Base-by-base conservation (phyloP, 192 early-diverging fungal genomes). In the Rhizoclosmatium sp. region DNA sequence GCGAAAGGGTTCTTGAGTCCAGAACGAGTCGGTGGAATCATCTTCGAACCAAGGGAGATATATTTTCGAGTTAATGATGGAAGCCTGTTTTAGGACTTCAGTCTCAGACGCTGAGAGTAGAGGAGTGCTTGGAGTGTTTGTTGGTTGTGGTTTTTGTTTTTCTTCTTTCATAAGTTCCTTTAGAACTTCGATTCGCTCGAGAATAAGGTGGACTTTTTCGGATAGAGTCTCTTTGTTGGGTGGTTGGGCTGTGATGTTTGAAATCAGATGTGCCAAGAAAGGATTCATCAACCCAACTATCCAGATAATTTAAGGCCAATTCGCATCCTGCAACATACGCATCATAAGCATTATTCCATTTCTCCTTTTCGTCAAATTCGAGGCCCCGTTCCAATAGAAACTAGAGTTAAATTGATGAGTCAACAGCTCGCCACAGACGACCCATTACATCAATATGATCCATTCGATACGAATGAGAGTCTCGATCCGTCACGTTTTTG, bases 11-110 rank as follows among this genome's bases (percentile, higher is more conserved):
- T 70, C 84, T 16, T 77, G 45, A 60, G 80, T 72, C n/a, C 78
- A 85, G 83, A 92, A 94, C 14, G 80, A 79, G 58, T 95, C 93
- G 41, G 85, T 81, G 7, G 81, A 64, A 81, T 96, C 94, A 56
- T 79, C 68, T 39, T 89, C 86, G 41, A 86, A 68, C 94, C 95
- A 96, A 12, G 94, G 95, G 21, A 93, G 80, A 85, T 89, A 95
- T 16, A 87, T 81, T 78, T 87, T 87, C 4, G 87, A 87, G 72
- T 96, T 94, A 48, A 96, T 84, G 69, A 86, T 82, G 14, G 94
- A 95, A 40, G 93, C 93, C 7, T 71, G 68, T 60, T 85, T 85
- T 12, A 96, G 71, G 10, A 96, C 86, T 39, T 89, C 85, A 1
- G 89, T 75, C 79, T 95, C 94, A 21, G 16, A 14, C 4, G 31